Percentiles rank a stretch among this genome's conserved stretches.
Evolutionary conservation across 2,329 filamentous ascomycete species (phyloP).

Genomic region (Phyllachora maydis): DNA sequence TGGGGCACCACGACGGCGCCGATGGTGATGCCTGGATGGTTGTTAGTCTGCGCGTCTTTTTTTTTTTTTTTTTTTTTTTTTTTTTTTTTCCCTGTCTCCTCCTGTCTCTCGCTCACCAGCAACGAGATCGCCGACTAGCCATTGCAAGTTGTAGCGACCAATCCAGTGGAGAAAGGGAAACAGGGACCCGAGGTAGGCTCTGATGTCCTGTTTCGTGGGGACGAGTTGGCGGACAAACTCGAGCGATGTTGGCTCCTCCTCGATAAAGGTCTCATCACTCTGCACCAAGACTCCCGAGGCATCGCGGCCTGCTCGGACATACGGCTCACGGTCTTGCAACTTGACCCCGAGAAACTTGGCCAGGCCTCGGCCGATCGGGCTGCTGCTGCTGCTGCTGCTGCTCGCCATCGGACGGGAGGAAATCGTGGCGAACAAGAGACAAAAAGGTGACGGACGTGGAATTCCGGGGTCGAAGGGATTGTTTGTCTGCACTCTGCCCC

Average conservation of each 20-base stretch:
- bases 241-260: conserved; percentile 52
- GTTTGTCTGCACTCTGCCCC: too few relatives aligned
- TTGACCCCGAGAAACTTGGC: conserved; percentile 74
- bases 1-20: conserved; percentile 73
- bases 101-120: too few relatives aligned
- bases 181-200: conserved; percentile 44
- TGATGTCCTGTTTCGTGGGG: conserved; percentile 33
- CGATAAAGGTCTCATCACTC: conserved; percentile 60
- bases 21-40: conserved; percentile 25
- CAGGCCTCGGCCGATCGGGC: conserved; percentile 48
- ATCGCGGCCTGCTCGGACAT: conserved; percentile 42
- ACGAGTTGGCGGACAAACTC: conserved; percentile 51
- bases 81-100: conserved; percentile 38
- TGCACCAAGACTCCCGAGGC: conserved; percentile 61
- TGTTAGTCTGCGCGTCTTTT: conserved; percentile 2
- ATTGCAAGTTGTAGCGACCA: conserved; percentile 66
- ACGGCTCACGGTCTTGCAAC: conserved; percentile 42
- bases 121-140: conserved; percentile 75
- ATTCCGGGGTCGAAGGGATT: too few relatives aligned
- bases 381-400: conserved; percentile 9
- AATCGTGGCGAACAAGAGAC: too few relatives aligned
- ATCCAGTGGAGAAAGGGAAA: conserved; percentile 93
- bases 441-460: too few relatives aligned
- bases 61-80: too few relatives aligned
- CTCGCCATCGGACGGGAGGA: too few relatives aligned